A percentile compares a stretch with the other conserved stretches of the same genome.
Evolutionary conservation across 306 rosid genomes (phyloP).

Genomic region (Dicorynia guianensis): DNA sequence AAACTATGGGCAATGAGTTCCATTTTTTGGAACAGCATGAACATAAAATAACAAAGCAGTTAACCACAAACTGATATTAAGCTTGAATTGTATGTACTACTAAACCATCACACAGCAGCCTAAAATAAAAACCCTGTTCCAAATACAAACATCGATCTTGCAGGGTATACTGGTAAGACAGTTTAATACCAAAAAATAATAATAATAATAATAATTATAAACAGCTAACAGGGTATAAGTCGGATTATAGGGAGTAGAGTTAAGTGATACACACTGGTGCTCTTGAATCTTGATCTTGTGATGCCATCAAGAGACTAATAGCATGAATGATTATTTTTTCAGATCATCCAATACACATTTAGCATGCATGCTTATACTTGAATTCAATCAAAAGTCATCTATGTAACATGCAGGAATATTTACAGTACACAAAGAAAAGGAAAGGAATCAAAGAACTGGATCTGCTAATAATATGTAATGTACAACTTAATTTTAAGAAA

Average conservation of each 20-base stretch:
- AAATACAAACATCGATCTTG: background rate
- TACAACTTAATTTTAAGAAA: background rate
- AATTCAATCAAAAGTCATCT: background rate
- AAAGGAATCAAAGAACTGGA: background rate
- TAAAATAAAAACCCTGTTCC: background rate
- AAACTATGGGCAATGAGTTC: background rate
- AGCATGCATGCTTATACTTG: background rate
- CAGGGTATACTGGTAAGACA: background rate
- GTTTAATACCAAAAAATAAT: background rate
- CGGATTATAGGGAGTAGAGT: background rate
- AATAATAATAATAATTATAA: background rate
- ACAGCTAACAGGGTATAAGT: no score
- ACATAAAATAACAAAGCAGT: background rate
- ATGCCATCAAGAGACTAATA: constrained; percentile 17
- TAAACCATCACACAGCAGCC: background rate
- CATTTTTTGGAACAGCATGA: background rate
- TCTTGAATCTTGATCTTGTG: constrained; percentile 1
- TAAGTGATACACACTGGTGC: background rate
- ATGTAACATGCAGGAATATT: background rate
- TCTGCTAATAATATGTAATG: constrained; percentile 12
- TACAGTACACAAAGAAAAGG: background rate
- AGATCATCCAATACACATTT: background rate
- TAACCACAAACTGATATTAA: background rate
- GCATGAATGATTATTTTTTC: constrained; percentile 23
- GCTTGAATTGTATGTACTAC: background rate